Base-by-base conservation (phyloP, 306 rosid species). In the Gillenia trifoliata region DNA sequence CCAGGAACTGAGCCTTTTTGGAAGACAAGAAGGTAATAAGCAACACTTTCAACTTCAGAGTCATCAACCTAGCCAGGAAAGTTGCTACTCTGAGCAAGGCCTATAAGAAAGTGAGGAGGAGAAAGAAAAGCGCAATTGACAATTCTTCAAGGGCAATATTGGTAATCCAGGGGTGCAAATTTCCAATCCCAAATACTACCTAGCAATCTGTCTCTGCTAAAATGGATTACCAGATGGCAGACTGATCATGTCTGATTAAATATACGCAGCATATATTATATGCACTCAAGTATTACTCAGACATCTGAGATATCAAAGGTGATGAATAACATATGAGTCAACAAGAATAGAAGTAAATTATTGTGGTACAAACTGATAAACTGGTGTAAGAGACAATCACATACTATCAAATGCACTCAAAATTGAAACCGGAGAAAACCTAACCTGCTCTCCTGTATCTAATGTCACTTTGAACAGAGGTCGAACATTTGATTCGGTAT, bases 381-480 rank as follows among this genome's bases (percentile, higher is more conserved):
- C 12, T 29, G 2, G 56, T 20, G 3, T n/a, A 34, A 62, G 57
- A 68, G 59, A 73, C 40, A 66, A 77, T 57, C 64, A 55, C 60
- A 71, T 72, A 55, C 12, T 1, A 26, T 67, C 69, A 40, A 40
- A 82, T 63, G 25, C 71, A 77, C 70, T 20, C 61, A 49, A 49
- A 74, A 60, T 26, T 10, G 65, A 23, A 30, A 41, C 43, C 11
- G 19, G 3, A 17, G 65, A 62, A 26, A 34, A 73, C 82, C 91
- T 74, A 81, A 93, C 98, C 98, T 93, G 92, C 90, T 89, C 96
- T 74, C 98, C 92, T 64, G 81, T 83, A 60, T 89, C 96, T 66
- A 81, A 54, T 29, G 98, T 89, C 83, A 94, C 96, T 80, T 89
- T 90, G 79, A 94, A 94, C 34, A 94, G 74, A 38, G 98, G 98